Evolutionary conservation across 345 rosid species (phyloP).

Genomic region (Crucihimalaya himalaica): DNA sequence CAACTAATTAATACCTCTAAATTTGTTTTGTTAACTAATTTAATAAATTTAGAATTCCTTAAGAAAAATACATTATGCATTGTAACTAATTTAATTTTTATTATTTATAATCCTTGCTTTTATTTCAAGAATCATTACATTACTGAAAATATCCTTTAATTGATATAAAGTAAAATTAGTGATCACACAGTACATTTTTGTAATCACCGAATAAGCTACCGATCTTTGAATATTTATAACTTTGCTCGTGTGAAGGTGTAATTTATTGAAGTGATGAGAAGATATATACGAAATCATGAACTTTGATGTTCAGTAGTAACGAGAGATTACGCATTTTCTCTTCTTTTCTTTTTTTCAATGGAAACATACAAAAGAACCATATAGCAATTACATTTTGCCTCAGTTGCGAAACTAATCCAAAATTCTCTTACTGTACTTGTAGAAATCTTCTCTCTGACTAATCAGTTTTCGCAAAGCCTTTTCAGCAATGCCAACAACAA

Average conservation of each 20-base stretch:
- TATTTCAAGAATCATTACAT: not conserved
- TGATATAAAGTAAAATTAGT: not conserved
- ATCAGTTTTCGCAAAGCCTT: slow-evolving; percentile 28
- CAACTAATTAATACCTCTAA: not conserved
- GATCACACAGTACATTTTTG: not conserved
- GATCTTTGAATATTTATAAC: not conserved
- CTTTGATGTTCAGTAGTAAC: not conserved
- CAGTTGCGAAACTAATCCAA: slow-evolving; percentile 19
- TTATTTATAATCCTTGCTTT: not conserved
- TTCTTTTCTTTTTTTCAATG: not conserved
- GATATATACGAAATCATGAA: slow-evolving; percentile 8
- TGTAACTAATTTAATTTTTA: not conserved
- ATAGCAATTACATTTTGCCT: slow-evolving; percentile 26
- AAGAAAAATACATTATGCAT: not conserved
- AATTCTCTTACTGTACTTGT: slow-evolving; percentile 32
- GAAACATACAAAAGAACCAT: not conserved
- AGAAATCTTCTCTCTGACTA: slow-evolving; percentile 7
- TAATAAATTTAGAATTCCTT: not conserved
- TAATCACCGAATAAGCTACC: not conserved
- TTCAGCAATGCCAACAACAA: slow-evolving; percentile 19
- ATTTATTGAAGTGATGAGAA: not conserved
- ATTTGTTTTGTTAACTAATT: too few relatives aligned
- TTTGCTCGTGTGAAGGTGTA: not conserved
- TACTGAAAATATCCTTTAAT: not conserved
- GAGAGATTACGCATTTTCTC: not conserved